These are phyloP conservation scores for Moelleriella libera DNA, from an alignment of 2,329 filamentous ascomycete genomes.

Conservation along the genomic window DNA sequence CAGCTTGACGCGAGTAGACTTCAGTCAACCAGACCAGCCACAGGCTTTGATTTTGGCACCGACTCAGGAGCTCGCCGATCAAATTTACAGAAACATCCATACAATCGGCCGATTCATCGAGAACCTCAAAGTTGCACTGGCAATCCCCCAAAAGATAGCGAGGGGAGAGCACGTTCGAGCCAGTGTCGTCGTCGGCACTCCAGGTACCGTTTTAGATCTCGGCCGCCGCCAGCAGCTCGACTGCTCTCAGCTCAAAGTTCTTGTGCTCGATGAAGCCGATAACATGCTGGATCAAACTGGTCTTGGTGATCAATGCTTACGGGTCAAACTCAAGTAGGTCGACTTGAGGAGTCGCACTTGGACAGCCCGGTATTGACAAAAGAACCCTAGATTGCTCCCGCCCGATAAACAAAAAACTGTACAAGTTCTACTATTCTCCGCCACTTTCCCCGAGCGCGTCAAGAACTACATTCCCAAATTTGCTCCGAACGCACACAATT, in stretches of 20 bases:
- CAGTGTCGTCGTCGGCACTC: slow-evolving; percentile 82
- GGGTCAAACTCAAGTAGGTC: slow-evolving; percentile 58
- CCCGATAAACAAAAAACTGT: slow-evolving; percentile 42
- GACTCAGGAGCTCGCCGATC: slow-evolving; percentile 84
- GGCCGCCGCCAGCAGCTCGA: slow-evolving; percentile 67
- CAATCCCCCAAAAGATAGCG: slow-evolving; percentile 64
- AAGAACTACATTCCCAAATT: slow-evolving; percentile 73
- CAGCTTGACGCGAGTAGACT: slow-evolving; percentile 74
- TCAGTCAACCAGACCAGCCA: slow-evolving; percentile 50
- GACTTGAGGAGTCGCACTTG: background rate
- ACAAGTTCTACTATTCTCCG: slow-evolving; percentile 93
- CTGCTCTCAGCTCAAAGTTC: slow-evolving; percentile 54
- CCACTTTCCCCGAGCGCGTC: slow-evolving; percentile 80
- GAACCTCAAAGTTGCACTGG: slow-evolving; percentile 62
- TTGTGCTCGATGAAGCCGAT: slow-evolving; percentile 93
- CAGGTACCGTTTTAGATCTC: slow-evolving; percentile 82
- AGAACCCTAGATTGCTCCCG: slow-evolving; percentile 36
- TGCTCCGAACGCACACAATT: slow-evolving; percentile 71
- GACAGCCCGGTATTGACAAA: slow-evolving; percentile 1
- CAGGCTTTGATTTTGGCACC: slow-evolving; percentile 86
- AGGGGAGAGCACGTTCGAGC: slow-evolving; percentile 56
- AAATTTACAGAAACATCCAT: slow-evolving; percentile 76
- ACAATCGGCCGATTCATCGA: slow-evolving; percentile 76
- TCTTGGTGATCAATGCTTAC: slow-evolving; percentile 84
- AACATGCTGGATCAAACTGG: slow-evolving; percentile 98